phyloP scores from a whole-genome alignment of 371 early-diverging fungal species.

The Rhizomucor miehei region DNA sequence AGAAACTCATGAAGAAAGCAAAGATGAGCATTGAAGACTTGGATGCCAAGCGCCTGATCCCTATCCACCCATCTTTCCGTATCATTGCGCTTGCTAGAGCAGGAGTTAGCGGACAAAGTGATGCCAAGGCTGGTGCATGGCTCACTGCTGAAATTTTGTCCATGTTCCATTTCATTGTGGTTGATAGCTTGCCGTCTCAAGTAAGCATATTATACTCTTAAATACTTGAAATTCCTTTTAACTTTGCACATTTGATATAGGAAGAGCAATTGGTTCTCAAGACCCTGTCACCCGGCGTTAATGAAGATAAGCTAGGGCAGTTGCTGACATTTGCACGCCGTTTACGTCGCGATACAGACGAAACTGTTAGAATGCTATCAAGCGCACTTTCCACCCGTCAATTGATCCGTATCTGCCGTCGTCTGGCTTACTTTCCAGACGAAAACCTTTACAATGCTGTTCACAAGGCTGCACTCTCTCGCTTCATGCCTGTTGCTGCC shows the following conservation, averaged over 20 bases:
- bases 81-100: conserved; percentile 73
- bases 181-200: conserved; percentile 58
- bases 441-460: conserved; percentile 69
- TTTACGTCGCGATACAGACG: conserved; percentile 66
- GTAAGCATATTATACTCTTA: not conserved
- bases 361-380: conserved; percentile 60
- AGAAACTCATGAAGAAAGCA: conserved; percentile 47
- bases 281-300: conserved; percentile 64
- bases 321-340: conserved; percentile 64
- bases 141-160: conserved; percentile 68
- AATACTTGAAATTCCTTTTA: not conserved
- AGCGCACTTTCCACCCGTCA: conserved; percentile 72
- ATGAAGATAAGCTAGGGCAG: conserved; percentile 49
- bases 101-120: conserved; percentile 41
- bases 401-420: conserved; percentile 75
- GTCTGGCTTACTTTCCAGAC: conserved; percentile 65
- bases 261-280: conserved; percentile 66
- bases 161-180: conserved; percentile 75
- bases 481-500: conserved; percentile 74
- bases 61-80: conserved; percentile 76
- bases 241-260: conserved; percentile 10
- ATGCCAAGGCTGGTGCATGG: conserved; percentile 62
- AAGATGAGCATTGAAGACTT: conserved; percentile 49
- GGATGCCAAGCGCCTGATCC: conserved; percentile 48
- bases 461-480: conserved; percentile 71